Evolutionary conservation across 1,139 yeast species (phyloP).

Genomic region (Kurtzmaniella natalensis): DNA sequence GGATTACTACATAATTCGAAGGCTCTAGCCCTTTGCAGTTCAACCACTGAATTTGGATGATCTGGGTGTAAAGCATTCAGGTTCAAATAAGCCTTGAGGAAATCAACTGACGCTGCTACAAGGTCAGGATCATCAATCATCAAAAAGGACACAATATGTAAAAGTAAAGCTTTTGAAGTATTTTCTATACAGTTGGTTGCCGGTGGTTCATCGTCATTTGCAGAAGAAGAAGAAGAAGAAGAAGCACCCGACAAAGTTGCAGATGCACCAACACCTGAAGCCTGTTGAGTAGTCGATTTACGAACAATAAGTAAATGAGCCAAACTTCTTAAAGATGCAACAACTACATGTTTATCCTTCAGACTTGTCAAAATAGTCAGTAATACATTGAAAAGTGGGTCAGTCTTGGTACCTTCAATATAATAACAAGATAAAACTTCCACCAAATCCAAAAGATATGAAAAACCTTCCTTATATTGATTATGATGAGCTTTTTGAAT

Average conservation of each 20-base stretch:
- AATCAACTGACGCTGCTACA: conserved; percentile 29
- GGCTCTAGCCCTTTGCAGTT: conserved; percentile 32
- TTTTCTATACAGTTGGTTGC: conserved; percentile 42
- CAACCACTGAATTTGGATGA: conserved; percentile 24
- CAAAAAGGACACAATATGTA: conserved; percentile 25
- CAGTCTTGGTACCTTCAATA: conserved; percentile 65
- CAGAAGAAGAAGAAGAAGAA: conserved; percentile 9
- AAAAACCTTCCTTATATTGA: conserved; percentile 57
- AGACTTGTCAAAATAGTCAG: conserved; percentile 41
- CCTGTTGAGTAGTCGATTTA: conserved; percentile 13
- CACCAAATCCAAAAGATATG: conserved; percentile 70
- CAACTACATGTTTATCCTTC: conserved; percentile 51
- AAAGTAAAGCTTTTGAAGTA: conserved; percentile 30
- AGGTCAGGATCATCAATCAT: conserved; percentile 37
- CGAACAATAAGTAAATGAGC: conserved; percentile 38
- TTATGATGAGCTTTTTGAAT: conserved; percentile 19
- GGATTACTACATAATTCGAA: conserved; percentile 23
- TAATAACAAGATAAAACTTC: conserved; percentile 83
- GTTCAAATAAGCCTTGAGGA: conserved; percentile 34
- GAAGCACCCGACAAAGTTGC: conserved; percentile 17
- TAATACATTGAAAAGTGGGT: conserved; percentile 53
- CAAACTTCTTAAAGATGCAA: conserved; percentile 42
- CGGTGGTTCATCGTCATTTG: conserved; percentile 34
- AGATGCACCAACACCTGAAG: no score
- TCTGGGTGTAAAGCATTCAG: conserved; percentile 38